Conservation (phyloP, 2,329 filamentous ascomycete species). For the Cercospora sp. region DNA sequence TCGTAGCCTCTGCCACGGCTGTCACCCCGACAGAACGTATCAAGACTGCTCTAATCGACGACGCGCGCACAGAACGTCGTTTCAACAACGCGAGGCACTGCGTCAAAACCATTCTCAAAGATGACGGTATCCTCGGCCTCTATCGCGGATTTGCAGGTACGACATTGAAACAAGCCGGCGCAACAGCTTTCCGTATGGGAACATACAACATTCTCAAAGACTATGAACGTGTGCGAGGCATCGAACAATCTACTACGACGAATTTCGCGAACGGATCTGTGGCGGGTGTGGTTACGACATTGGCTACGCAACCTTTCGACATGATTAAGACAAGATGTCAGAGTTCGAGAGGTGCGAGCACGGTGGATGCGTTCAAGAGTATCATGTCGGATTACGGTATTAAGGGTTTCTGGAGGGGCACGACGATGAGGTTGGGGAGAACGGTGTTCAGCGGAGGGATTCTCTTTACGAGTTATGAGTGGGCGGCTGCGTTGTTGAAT, state of each 20-base stretch:
- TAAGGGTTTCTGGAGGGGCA: constrained; percentile 65
- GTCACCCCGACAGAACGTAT: constrained; percentile 69
- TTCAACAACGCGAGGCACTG: constrained; percentile 57
- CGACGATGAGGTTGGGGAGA: constrained; percentile 65
- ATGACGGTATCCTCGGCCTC: constrained; percentile 56
- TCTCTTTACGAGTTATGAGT: constrained; percentile 63
- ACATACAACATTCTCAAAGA: constrained; percentile 65
- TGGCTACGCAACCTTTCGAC: constrained; percentile 62
- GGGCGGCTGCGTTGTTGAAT: constrained; percentile 52
- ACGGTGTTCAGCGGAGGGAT: constrained; percentile 67
- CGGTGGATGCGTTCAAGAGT: constrained; percentile 56
- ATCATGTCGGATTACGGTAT: constrained; percentile 60
- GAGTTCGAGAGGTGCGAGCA: constrained; percentile 58
- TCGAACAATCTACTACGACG: constrained; percentile 52
- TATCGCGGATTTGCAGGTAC: constrained; percentile 62
- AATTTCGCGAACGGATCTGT: constrained; percentile 64
- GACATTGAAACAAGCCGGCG: constrained; percentile 62
- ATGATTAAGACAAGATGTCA: constrained; percentile 65
- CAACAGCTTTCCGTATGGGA: constrained; percentile 63
- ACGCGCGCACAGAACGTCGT: constrained; percentile 52
- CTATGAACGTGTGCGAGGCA: constrained; percentile 50
- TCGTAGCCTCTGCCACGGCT: constrained; percentile 62
- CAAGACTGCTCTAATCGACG: constrained; percentile 67
- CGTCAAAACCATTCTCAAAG: constrained; percentile 49
- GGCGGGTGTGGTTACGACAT: constrained; percentile 61